These are phyloP conservation scores for Cicer pinnatifidum DNA, from an alignment of 306 rosid species.

Conservation along the genomic window DNA sequence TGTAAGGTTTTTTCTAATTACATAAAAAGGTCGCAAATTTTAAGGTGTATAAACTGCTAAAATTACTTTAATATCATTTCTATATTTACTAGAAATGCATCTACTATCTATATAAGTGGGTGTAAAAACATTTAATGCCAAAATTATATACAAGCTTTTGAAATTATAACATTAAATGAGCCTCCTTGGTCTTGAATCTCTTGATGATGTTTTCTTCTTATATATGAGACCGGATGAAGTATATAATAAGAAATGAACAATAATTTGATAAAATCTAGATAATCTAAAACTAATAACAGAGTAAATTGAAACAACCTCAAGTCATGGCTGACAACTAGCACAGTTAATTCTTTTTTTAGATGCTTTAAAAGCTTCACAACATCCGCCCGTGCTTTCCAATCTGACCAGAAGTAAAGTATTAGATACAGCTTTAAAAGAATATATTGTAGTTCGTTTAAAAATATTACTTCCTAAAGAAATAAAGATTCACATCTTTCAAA, in stretches of 20 bases:
- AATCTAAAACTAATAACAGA: conserved; percentile 26
- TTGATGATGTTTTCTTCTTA: neutral
- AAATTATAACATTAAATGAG: neutral
- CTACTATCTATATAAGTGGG: neutral
- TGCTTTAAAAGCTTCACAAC: conserved; percentile 85
- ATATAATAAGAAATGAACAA: conserved; percentile 18
- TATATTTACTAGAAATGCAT: neutral
- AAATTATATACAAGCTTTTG: neutral
- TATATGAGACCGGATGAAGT: neutral
- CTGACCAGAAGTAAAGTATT: conserved; percentile 49
- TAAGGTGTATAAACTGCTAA: neutral
- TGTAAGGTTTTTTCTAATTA: neutral
- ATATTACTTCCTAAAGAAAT: conserved; percentile 20
- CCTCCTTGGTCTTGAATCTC: neutral
- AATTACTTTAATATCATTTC: neutral
- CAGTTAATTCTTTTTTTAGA: conserved; percentile 77
- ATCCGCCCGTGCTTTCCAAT: conserved; percentile 94
- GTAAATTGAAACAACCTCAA: conserved; percentile 60
- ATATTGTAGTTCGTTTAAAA: neutral
- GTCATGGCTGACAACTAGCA: conserved; percentile 91
- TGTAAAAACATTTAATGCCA: neutral
- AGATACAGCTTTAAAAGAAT: conserved; percentile 39
- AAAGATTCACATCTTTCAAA: conserved; percentile 20
- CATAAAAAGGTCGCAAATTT: conserved; percentile 1
- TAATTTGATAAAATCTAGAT: conserved; percentile 19